A percentile compares a stretch with the other conserved stretches of the same genome.
phyloP scores from a whole-genome alignment of 1,139 yeast species.

The Debaryomyces psychrophilus region DNA sequence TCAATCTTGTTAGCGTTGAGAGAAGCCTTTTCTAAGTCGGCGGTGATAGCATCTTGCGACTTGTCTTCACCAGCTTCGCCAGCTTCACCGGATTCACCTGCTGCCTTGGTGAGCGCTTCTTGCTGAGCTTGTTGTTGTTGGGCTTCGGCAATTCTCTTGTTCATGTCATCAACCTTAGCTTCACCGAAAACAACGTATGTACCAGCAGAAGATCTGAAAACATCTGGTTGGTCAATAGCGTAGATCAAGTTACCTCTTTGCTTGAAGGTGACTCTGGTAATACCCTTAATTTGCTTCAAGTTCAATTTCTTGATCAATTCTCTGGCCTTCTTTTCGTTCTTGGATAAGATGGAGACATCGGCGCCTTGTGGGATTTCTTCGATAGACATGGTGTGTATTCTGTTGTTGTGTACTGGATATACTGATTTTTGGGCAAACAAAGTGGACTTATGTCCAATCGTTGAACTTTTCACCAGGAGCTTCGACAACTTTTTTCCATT shows the following conservation, averaged over 20 bases:
- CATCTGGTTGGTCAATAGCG: conserved; percentile 95
- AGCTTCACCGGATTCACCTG: conserved; percentile 34
- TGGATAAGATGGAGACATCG: conserved; percentile 79
- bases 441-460: background rate
- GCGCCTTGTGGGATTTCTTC: conserved; percentile 86
- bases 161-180: conserved; percentile 91
- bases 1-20: conserved; percentile 43
- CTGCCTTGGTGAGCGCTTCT: conserved; percentile 69
- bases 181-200: conserved; percentile 97
- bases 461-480: background rate
- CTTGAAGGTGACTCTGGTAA: conserved; percentile 94
- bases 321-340: conserved; percentile 96
- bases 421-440: background rate
- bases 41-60: conserved; percentile 82
- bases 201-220: conserved; percentile 91
- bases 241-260: conserved; percentile 91
- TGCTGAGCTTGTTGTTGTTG: conserved; percentile 49
- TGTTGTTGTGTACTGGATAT: background rate
- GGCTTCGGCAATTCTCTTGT: conserved; percentile 75
- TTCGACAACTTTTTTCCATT: background rate
- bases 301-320: conserved; percentile 86
- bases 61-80: conserved; percentile 35
- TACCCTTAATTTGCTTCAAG: conserved; percentile 89
- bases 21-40: conserved; percentile 86
- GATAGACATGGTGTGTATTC: conserved; percentile 43